phyloP scores from a whole-genome alignment of 441 rosid genomes.

The Adansonia gregorii region DNA sequence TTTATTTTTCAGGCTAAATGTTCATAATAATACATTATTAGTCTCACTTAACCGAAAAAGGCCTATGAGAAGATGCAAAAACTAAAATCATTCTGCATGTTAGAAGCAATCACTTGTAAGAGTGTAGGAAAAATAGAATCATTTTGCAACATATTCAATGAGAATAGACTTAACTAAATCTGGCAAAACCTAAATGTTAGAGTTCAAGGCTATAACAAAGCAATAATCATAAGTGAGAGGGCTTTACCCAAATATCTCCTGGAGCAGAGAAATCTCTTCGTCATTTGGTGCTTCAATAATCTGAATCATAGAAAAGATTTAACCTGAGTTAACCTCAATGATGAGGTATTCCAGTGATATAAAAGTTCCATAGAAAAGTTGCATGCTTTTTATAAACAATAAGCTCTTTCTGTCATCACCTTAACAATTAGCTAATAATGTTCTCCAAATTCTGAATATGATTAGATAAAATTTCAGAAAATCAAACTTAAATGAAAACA shows the following conservation, averaged over 20 bases:
- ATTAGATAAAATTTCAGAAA: neutral
- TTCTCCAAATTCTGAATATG: neutral
- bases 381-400: neutral
- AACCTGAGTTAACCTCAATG: slow-evolving; percentile 38
- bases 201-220: slow-evolving; percentile 20
- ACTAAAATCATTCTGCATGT: neutral
- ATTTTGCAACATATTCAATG: neutral
- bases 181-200: slow-evolving; percentile 4
- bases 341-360: slow-evolving; percentile 34
- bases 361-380: slow-evolving; percentile 12
- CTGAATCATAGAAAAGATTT: slow-evolving; percentile 58
- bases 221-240: slow-evolving; percentile 26
- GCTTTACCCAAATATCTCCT: slow-evolving; percentile 88
- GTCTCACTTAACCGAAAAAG: slow-evolving; percentile 3
- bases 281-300: slow-evolving; percentile 95
- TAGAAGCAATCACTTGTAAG: slow-evolving; percentile 1
- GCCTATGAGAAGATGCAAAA: slow-evolving; percentile 22
- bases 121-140: neutral
- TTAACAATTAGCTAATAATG: slow-evolving; percentile 4
- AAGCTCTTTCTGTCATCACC: neutral
- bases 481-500: neutral
- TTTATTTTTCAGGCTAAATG: slow-evolving; percentile 21
- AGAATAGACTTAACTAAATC: neutral
- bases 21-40: slow-evolving; percentile 2
- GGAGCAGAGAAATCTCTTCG: slow-evolving; percentile 85